Base-by-base conservation (phyloP, 83 land plant genomes). In the Picea abies region DNA sequence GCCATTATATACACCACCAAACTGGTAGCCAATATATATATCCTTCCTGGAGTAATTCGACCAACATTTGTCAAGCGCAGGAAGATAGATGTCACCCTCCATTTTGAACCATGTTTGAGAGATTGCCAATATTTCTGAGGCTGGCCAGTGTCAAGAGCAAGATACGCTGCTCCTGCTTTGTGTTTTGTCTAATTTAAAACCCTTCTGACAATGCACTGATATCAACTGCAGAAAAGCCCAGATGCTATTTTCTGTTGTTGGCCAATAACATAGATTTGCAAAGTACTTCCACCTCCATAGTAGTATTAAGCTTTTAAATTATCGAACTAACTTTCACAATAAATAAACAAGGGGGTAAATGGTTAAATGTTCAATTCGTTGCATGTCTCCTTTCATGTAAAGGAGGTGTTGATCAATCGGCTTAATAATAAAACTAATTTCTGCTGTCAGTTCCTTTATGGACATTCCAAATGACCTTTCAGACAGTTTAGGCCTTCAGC, bases 401-500 rank as follows among this genome's bases (percentile, higher is more conserved):
- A 47, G 80, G 60, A 58, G 41, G 20, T 14, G 8, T 78, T 58
- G 11, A 56, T 60, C 37, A 78, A 78, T 58, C 41, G 15, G 25
- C 23, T 26, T 32, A 58, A 29, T 78, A 60, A 60, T 60, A 44
- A 73, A 73, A 20, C 60, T 73, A 73, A 49, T 73, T 73, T 41
- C 78, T 20, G 78, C 29, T 41, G 4, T 47, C n/a, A 23, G 20
- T 73, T 73, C 58, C 80, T 60, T 60, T 22, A 26, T 12, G 64
- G 80, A 1, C 80, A 78, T 17, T 78, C 41, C 11, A 78, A n/a
- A 78, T 58, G 60, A 60, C 89, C 91, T 83, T 85, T 90, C 20
- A 92, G 79, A 56, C 86, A 75, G 87, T 85, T 89, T 70, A 93
- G 63, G 56, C 93, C 95, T 81, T 93, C 95, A 65, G 86, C 82